phyloP scores from a whole-genome alignment of 805 yeast species.

The Wickerhamomyces hampshirensis region DNA sequence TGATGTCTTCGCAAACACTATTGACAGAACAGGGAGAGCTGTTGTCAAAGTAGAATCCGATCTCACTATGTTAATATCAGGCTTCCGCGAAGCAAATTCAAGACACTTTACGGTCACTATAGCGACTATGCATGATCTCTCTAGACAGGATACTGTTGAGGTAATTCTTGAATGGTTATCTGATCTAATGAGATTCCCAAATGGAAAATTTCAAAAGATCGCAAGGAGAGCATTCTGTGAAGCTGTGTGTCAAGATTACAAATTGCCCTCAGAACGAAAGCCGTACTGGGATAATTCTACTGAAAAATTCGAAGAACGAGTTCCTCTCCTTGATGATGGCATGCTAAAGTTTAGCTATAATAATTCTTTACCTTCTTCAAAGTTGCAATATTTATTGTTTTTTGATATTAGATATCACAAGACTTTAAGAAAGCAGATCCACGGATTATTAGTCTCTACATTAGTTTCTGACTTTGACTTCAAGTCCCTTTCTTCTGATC shows the following conservation, averaged over 20 bases:
- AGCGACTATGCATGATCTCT: conserved; percentile 43
- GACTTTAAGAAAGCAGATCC: conserved; percentile 41
- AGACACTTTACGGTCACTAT: conserved; percentile 56
- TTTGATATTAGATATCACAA: conserved; percentile 60
- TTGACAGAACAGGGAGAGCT: conserved; percentile 49
- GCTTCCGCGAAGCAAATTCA: conserved; percentile 36
- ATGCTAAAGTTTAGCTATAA: neutral
- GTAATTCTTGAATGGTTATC: conserved; percentile 48
- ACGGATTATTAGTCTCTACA: conserved; percentile 48
- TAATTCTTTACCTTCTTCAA: conserved; percentile 27
- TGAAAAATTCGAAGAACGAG: conserved; percentile 4
- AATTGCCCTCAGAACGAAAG: conserved; percentile 8
- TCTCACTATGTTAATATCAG: conserved; percentile 24
- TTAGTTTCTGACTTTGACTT: conserved; percentile 44
- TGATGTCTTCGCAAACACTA: conserved; percentile 33
- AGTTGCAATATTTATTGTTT: conserved; percentile 53
- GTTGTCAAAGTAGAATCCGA: conserved; percentile 34
- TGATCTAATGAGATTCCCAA: conserved; percentile 35
- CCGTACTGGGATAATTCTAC: conserved; percentile 24
- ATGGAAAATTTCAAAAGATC: conserved; percentile 31
- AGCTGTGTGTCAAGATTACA: conserved; percentile 31
- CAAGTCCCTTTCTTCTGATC: conserved; percentile 47
- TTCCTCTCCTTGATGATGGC: conserved; percentile 9
- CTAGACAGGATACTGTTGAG: conserved; percentile 42
- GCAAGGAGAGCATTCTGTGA: conserved; percentile 41